phyloP scores from a whole-genome alignment of 768 basidiomycete species.

The Tylopilus vinaceipallidus region DNA sequence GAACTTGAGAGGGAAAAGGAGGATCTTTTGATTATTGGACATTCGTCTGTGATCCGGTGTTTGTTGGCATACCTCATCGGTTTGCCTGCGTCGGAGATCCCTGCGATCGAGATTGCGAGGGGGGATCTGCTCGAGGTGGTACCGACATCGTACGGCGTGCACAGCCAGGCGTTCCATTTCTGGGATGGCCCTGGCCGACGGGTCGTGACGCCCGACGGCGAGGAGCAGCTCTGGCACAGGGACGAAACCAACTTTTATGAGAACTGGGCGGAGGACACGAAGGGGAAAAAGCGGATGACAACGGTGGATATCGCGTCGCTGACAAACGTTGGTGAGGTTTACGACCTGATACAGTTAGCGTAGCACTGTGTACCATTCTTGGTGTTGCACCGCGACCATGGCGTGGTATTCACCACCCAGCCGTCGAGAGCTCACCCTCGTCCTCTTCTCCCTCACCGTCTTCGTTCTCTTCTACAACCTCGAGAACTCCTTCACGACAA shows the following conservation, averaged over 20 bases:
- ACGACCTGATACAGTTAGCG: constrained; percentile 10
- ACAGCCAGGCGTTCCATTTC: constrained; percentile 87
- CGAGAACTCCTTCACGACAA: constrained; percentile 55
- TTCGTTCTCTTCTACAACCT: constrained; percentile 77
- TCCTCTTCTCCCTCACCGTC: constrained; percentile 60
- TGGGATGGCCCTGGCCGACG: constrained; percentile 83
- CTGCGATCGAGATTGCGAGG: constrained; percentile 94
- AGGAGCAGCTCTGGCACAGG: constrained; percentile 36
- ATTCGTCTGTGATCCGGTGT: constrained; percentile 96
- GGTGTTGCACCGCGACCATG: constrained; percentile 35
- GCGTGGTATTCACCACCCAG: constrained; percentile 66
- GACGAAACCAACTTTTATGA: constrained; percentile 85
- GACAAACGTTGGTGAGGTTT: constrained; percentile 10
- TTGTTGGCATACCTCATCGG: constrained; percentile 92
- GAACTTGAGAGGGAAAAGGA: constrained; percentile 94
- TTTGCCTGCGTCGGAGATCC: constrained; percentile 92
- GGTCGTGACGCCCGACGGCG: constrained; percentile 36
- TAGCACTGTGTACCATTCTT: background rate
- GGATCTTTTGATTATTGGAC: constrained; percentile 94
- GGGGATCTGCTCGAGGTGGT: constrained; percentile 95
- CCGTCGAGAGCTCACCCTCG: constrained; percentile 68
- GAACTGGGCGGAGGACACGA: constrained; percentile 80
- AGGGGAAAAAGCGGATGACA: constrained; percentile 49
- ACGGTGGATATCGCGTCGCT: constrained; percentile 31
- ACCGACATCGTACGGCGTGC: constrained; percentile 86